Conservation (phyloP, 139 green algal genomes). For the Chlorella sp. region DNA sequence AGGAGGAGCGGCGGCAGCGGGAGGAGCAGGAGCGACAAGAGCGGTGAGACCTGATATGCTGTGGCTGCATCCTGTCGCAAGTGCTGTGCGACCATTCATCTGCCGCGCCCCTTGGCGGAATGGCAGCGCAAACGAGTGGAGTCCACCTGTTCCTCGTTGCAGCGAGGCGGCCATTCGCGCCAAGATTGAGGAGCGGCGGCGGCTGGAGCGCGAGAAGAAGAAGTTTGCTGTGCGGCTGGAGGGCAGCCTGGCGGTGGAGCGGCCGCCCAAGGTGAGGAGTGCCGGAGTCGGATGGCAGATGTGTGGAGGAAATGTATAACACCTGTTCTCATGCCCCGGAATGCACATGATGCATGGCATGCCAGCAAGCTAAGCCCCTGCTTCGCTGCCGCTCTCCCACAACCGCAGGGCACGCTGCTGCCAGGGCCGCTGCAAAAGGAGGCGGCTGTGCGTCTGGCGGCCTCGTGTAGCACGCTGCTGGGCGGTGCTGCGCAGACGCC, state of each 20-base stretch:
- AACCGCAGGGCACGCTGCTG: constrained; percentile 31
- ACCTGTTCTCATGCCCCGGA: too few relatives aligned
- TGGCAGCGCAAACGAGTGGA: too few relatives aligned
- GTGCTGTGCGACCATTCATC: too few relatives aligned
- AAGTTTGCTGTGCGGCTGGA: constrained; percentile 50
- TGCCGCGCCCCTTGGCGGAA: too few relatives aligned
- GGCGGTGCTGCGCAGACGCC: constrained; percentile 7
- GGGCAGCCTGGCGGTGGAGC: constrained; percentile 35
- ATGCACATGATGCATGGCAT: too few relatives aligned
- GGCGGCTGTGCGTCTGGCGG: constrained; percentile 17
- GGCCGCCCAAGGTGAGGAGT: constrained; percentile 40
- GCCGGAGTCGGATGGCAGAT: too few relatives aligned
- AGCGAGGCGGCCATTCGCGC: constrained; percentile 29
- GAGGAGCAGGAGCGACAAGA: constrained; percentile 32
- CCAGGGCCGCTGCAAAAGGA: constrained; percentile 39
- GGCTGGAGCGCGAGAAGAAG: constrained; percentile 41
- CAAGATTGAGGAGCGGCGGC: constrained; percentile 33
- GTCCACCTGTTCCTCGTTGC: not conserved
- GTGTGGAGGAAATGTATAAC: too few relatives aligned
- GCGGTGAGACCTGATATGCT: too few relatives aligned
- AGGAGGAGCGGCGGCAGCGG: constrained; percentile 25
- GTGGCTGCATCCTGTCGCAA: too few relatives aligned
- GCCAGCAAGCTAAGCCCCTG: too few relatives aligned
- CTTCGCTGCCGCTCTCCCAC: not conserved
- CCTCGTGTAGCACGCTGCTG: constrained; percentile 20